Conservation (phyloP, 352 stramenopile species). For the Pythium pectinolyticum region DNA sequence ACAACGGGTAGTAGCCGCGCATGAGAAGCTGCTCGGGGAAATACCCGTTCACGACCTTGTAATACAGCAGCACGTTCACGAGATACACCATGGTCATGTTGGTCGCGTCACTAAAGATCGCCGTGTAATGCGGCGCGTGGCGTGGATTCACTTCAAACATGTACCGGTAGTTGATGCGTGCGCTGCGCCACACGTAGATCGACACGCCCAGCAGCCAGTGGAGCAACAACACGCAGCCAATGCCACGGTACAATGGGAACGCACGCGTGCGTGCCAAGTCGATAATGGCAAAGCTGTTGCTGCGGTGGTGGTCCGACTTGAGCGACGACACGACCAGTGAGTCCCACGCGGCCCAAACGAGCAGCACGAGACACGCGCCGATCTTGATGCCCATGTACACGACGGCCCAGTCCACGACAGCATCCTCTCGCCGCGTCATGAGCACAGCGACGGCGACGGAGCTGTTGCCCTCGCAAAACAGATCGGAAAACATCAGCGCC, state of each 20-base stretch:
- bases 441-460: constrained; percentile 72
- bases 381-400: constrained; percentile 87
- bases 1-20: constrained; percentile 90
- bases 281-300: no score
- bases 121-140: constrained; percentile 75
- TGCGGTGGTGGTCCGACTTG: constrained; percentile 55
- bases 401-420: constrained; percentile 75
- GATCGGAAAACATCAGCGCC: constrained; percentile 65
- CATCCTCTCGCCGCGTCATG: constrained; percentile 75
- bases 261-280: constrained; percentile 74
- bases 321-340: constrained; percentile 84
- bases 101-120: constrained; percentile 95
- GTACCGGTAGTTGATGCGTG: constrained; percentile 89
- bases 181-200: constrained; percentile 86
- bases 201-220: constrained; percentile 95
- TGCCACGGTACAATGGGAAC: constrained; percentile 95
- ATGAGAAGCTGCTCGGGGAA: constrained; percentile 81
- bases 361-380: constrained; percentile 72
- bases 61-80: constrained; percentile 94
- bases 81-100: constrained; percentile 97
- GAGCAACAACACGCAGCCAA: constrained; percentile 93
- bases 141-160: constrained; percentile 89
- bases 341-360: constrained; percentile 97
- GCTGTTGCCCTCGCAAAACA: constrained; percentile 77
- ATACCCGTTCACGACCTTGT: constrained; percentile 93